phyloP scores from a whole-genome alignment of 805 yeast genomes.

The Saturnispora gosingensis region DNA sequence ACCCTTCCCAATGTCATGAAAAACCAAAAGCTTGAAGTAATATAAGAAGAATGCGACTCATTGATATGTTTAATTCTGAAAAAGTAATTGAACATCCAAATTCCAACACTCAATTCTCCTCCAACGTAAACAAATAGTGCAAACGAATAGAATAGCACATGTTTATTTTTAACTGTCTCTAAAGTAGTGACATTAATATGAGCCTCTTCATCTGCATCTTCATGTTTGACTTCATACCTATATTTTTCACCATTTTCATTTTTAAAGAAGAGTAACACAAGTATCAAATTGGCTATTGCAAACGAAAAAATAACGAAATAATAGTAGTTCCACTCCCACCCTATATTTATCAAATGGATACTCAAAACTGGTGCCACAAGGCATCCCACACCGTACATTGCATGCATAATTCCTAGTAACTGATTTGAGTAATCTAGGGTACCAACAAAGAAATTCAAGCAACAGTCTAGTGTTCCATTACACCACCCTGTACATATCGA shows the following conservation, averaged over 20 bases:
- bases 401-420: slow-evolving; percentile 42
- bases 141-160: slow-evolving; percentile 33
- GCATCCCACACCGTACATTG: slow-evolving; percentile 46
- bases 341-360: slow-evolving; percentile 31
- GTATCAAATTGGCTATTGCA: slow-evolving; percentile 20
- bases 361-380: slow-evolving; percentile 41
- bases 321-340: slow-evolving; percentile 37
- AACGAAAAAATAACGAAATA: slow-evolving; percentile 30
- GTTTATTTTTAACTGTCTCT: slow-evolving; percentile 26
- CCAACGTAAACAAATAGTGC: slow-evolving; percentile 43
- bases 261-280: slow-evolving; percentile 26
- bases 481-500: slow-evolving; percentile 44
- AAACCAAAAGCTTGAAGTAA: slow-evolving; percentile 44
- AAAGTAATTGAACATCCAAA: slow-evolving; percentile 43
- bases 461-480: slow-evolving; percentile 47
- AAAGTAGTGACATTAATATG: slow-evolving; percentile 1
- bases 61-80: slow-evolving; percentile 31
- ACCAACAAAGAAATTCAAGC: slow-evolving; percentile 46
- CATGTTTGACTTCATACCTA: too few species aligned
- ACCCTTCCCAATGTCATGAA: slow-evolving; percentile 43
- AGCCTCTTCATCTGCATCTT: too few species aligned
- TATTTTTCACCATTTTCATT: slow-evolving; percentile 5
- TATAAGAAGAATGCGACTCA: slow-evolving; percentile 34
- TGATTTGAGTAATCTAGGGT: slow-evolving; percentile 38
- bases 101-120: slow-evolving; percentile 43